Percentiles rank a stretch among this genome's conserved stretches.
These are phyloP conservation scores for Candida suzukii DNA, from an alignment of 805 yeast genomes.

Conservation along the genomic window DNA sequence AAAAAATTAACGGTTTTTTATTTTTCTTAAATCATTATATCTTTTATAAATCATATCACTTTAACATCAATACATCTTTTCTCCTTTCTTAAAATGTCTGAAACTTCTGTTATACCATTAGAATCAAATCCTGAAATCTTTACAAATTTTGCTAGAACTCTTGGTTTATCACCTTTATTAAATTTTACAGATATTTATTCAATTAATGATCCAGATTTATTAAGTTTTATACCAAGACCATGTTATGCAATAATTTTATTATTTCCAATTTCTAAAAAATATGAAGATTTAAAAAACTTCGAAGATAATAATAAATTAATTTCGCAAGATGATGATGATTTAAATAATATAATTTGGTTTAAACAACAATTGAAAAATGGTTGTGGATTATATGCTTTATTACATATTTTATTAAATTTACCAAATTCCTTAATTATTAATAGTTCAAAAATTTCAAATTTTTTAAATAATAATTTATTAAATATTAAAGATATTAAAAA, in stretches of 20 bases:
- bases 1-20: no score
- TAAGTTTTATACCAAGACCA: slow-evolving; percentile 80
- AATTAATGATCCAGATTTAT: slow-evolving; percentile 72
- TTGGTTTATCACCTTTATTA: slow-evolving; percentile 59
- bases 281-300: slow-evolving; percentile 42
- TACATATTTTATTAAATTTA: slow-evolving; percentile 50
- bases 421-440: slow-evolving; percentile 37
- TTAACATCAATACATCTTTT: no score
- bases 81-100: slow-evolving; percentile 19
- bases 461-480: slow-evolving; percentile 7
- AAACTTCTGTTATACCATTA: slow-evolving; percentile 68
- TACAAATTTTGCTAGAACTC: slow-evolving; percentile 52
- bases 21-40: no score
- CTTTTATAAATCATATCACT: no score
- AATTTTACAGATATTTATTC: slow-evolving; percentile 80
- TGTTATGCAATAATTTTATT: slow-evolving; percentile 66
- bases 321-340: slow-evolving; percentile 23
- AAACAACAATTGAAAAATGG: slow-evolving; percentile 82
- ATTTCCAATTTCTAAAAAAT: slow-evolving; percentile 67
- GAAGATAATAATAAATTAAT: slow-evolving; percentile 15
- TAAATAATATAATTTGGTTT: slow-evolving; percentile 56
- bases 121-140: slow-evolving; percentile 89
- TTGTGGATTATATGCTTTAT: slow-evolving; percentile 85
- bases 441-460: slow-evolving; percentile 22
- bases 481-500: slow-evolving; percentile 8